Percentiles rank a stretch among this genome's conserved stretches.
Conservation (phyloP, 345 rosid species). For the Rhodomyrtus tomentosa region DNA sequence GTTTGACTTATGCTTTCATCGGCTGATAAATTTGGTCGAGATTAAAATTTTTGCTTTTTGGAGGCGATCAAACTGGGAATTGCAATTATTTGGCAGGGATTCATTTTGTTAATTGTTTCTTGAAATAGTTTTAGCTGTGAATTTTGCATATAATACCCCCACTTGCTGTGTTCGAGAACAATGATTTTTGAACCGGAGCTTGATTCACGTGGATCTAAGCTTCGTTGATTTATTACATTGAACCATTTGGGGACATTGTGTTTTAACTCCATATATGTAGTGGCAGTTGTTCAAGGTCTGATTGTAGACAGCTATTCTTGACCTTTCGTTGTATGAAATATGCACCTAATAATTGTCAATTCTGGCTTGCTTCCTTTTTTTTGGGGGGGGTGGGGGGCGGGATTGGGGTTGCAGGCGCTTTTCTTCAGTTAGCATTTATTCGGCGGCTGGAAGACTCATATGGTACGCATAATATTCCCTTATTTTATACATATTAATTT, state of each 20-base stretch:
- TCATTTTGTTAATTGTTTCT: background rate
- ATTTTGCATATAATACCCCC: background rate
- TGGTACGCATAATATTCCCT: constrained; percentile 17
- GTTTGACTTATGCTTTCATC: background rate
- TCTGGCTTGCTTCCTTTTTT: background rate
- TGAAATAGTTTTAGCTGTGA: background rate
- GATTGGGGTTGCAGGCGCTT: constrained; percentile 60
- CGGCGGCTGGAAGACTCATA: constrained; percentile 61
- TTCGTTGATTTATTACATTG: background rate
- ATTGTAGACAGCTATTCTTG: background rate
- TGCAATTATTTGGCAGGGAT: background rate
- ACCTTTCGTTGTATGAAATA: background rate
- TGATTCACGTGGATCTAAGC: background rate
- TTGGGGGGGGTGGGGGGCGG: too few species aligned
- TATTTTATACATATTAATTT: background rate
- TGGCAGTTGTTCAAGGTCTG: background rate
- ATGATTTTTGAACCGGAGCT: background rate
- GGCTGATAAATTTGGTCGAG: background rate
- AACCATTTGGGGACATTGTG: background rate
- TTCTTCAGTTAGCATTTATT: constrained; percentile 76
- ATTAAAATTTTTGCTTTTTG: background rate
- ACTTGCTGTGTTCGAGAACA: background rate
- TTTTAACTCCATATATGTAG: background rate
- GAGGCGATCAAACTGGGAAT: background rate
- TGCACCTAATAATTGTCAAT: background rate